These are phyloP conservation scores for Hanseniaspora vineae DNA, from an alignment of 805 yeast genomes.

Conservation along the genomic window DNA sequence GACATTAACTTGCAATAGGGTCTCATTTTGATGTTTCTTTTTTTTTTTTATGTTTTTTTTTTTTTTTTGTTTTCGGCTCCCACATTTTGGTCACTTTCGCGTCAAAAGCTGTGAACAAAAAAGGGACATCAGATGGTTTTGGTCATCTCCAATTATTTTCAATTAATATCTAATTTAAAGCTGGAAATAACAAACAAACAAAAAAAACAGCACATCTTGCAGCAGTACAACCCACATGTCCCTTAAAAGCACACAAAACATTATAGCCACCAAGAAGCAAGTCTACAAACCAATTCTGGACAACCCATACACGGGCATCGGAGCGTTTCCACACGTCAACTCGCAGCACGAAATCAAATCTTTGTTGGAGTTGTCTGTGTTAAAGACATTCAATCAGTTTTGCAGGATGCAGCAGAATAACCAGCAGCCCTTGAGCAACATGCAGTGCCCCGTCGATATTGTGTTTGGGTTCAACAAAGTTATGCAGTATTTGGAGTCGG, in stretches of 20 bases:
- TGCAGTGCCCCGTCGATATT: constrained; percentile 8
- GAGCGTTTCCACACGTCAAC: constrained; percentile 27
- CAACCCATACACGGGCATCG: constrained; percentile 44
- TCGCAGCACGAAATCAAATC: constrained; percentile 27
- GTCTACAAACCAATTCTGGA: constrained; percentile 54
- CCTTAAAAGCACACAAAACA: constrained; percentile 35
- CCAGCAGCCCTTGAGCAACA: background rate
- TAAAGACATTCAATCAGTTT: constrained; percentile 15
- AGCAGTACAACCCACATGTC: constrained; percentile 17
- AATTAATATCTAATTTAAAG: too few species aligned
- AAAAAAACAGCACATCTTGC: background rate
- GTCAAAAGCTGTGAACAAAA: too few species aligned
- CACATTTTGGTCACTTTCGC: too few species aligned
- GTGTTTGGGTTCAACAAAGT: constrained; percentile 45
- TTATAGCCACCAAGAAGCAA: constrained; percentile 29
- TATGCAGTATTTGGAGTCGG: constrained; percentile 33
- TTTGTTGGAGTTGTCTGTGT: constrained; percentile 26
- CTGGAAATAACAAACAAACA: too few species aligned
- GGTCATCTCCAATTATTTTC: too few species aligned
- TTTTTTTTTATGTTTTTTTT: too few species aligned
- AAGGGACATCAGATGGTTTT: too few species aligned
- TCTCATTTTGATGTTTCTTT: too few species aligned
- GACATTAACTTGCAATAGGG: too few species aligned
- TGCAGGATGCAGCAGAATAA: constrained; percentile 4
- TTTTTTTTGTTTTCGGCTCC: too few species aligned